Base-by-base conservation (phyloP, 768 basidiomycete species). In the Lentinula detonsa region DNA sequence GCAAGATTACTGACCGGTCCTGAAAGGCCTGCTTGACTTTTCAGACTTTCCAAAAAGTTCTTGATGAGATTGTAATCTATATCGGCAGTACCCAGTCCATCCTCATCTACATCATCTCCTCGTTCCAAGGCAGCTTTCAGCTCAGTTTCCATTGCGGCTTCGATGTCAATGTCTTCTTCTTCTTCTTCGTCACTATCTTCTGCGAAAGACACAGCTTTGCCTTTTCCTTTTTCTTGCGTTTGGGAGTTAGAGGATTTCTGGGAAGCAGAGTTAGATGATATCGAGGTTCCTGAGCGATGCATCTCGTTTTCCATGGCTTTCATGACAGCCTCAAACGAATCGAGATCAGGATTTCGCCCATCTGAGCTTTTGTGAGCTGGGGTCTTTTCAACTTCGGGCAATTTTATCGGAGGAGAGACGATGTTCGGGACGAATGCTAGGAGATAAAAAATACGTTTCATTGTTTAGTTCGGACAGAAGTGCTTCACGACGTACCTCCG, bases 301-400 rank as follows among this genome's bases (percentile, higher is more conserved):
- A 99, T 78, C 66, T 97, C 91, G 16, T 77, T 82, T 66, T 99
- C 97, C 88, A 98, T 92, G 2, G 94, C 94, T 68, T 85, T 83
- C 97, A 98, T 98, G 35, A 98, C 92, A 1, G 90, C 84, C 69
- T 99, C 97, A 64, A 99, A 98, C 0, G 94, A 95, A 70, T 95
- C 84, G 21, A 98, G 79, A 51, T 87, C 84, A 3, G 86, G 83
- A 70, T 94, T 90, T 6, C 73, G 70, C 57, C 75, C 45, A 37
- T 37, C 46, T 8, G 45, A 15, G 2, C 5, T 59, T 23, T 33
- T 28, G 4, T 33, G 28, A 18, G 56, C 7, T 43, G 40, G 33
- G 37, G 57, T 33, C 10, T 48, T 31, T 33, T 59, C 57, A 10
- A 49, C 46, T 21, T 45, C 28, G 2, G 57, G 57, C 33, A 59